Evolutionary conservation across 345 rosid species (phyloP), one percentile per base, ranked within the genome.

Genomic region (Arabis hirsuta): DNA sequence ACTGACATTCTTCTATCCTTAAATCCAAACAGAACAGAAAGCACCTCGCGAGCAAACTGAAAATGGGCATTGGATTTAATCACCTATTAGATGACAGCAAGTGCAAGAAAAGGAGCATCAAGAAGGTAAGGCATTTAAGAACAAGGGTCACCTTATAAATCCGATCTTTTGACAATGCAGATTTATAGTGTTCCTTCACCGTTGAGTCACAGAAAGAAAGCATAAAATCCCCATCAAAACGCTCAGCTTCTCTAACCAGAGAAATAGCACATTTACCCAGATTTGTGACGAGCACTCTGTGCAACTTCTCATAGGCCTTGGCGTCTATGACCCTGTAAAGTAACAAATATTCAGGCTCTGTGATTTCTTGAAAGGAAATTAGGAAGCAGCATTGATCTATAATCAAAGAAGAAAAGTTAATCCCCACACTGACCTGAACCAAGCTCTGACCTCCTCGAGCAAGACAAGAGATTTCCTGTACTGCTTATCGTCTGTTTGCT

Each of bases 1-100:
- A 80, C 51, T 0, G 81, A 81, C 65, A 74, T 71, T 47, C 52
- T 71, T 22, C 60, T 67, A 29, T 81, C 88, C 53, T 82, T 76
- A n/a, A 60, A 41, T 16, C 76, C 80, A 46, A 88, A 81, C 62
- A 89, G 67, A 55, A 80, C 78, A 55, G 90, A 88, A 80, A 88
- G 85, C 53, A 88, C 55, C 77, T 81, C 80, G 53, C 83, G 83
- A 65, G 86, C 83, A 83, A 91, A 88, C 97, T 95, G 84, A 72
- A 79, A 50, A 76, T 0, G 51, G 12, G 50, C 22, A 60, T 22
- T 31, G 36, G 48, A 53, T 41, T 39, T 11, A 16, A 62, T 5
- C 12, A 46, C 22, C 10, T 11, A 42, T 31, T 50, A 65, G 52
- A 72, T 6, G 1, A 65, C 26, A 77, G 39, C 50, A 55, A 38